Conservation (phyloP, 371 early-diverging fungal species). For the Zychaea mexicana region DNA sequence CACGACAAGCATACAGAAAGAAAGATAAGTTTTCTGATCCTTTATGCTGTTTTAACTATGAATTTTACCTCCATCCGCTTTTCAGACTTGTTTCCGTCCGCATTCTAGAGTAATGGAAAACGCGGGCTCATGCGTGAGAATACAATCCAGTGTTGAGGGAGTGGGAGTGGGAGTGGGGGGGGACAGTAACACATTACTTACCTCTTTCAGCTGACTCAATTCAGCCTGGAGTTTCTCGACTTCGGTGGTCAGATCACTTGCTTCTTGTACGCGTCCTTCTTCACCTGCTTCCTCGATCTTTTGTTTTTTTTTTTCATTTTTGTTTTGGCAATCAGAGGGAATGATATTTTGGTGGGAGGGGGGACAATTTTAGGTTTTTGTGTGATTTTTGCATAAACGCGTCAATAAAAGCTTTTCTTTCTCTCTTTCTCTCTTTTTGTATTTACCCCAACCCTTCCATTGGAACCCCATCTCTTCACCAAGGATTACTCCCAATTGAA, state of each 20-base stretch:
- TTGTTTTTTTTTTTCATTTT: not conserved
- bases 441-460: too few species aligned
- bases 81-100: slow-evolving; percentile 17
- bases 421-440: too few species aligned
- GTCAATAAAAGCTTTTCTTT: too few species aligned
- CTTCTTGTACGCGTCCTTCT: slow-evolving; percentile 82
- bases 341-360: not conserved
- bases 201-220: slow-evolving; percentile 61
- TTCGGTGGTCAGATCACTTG: slow-evolving; percentile 61
- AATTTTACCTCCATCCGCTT: slow-evolving; percentile 17
- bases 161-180: not conserved
- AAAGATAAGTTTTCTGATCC: not conserved
- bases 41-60: not conserved
- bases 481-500: too few species aligned
- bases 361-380: not conserved
- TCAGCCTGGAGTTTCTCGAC: slow-evolving; percentile 72
- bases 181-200: slow-evolving; percentile 17
- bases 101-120: slow-evolving; percentile 7
- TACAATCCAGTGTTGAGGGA: too few species aligned
- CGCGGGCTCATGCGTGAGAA: too few species aligned
- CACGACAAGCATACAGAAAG: slow-evolving; percentile 26
- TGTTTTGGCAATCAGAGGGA: not conserved
- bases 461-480: too few species aligned
- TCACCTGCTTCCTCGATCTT: slow-evolving; percentile 76
- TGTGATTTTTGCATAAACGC: too few species aligned